Evolutionary conservation across 768 basidiomycete species (phyloP), one percentile per base, ranked within the genome.

Genomic region (Steccherinum ochraceum): DNA sequence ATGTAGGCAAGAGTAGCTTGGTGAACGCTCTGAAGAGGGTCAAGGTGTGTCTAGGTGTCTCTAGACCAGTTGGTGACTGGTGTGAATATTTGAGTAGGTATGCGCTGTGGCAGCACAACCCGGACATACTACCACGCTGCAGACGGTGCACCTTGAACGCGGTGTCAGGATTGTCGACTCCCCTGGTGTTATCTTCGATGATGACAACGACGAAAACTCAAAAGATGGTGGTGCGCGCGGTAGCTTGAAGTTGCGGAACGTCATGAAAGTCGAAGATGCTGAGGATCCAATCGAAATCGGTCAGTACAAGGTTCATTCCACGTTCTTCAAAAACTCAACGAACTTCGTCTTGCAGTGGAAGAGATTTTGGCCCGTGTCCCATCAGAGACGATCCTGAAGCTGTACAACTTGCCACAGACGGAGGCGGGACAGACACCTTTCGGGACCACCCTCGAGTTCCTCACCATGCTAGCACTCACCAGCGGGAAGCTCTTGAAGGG

Each of bases 141-240:
- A 99, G 67, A 89, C 89, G 5, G 71, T 98, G 4, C 90, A 91
- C 55, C 75, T 99, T 3, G 95, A 98, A 65, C 89, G 93, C 41
- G 93, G 93, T 0, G 77, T 99, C 61, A 83, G 86, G 50, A 85
- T 98, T 27, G 77, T 98, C 4, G 96, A 98, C 67, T 97, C 93
- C 30, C 95, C 96, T 0, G 96, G 95, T 54, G 93, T 98, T n/a
- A 89, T 99, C 1, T 91, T 96, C 58, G 91, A 93, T 53, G 89
- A 92, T 50, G 83, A 88, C 51, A 77, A 83, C 45, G 56, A 78
- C 67, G 67, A 68, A 42, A 56, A 50, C 27, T 11, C 11, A n/a
- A 18, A 18, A 23, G 21, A n/a, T 10, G 45, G 43, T 3, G 70
- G 65, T 20, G 82, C 80, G 50, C 73, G 75, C 20, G 69, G 67